Conservation (phyloP, 106 monocot genomes). For the Platanthera guangdongensis region DNA sequence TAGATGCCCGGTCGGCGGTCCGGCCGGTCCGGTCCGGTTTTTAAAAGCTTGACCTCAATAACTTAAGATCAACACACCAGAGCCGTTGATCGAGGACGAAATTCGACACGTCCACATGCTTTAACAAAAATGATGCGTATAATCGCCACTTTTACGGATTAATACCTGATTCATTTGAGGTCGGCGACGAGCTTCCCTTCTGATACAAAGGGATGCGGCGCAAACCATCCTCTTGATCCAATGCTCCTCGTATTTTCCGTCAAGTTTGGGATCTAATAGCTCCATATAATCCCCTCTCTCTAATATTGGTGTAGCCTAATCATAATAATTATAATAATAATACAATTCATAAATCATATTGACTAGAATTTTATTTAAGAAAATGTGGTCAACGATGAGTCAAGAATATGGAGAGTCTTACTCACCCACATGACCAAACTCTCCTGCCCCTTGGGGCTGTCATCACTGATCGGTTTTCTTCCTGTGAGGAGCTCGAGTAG, state of each 20-base stretch:
- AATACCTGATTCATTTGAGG: slow-evolving; percentile 66
- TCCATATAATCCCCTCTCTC: slow-evolving; percentile 45
- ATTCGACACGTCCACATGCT: no score
- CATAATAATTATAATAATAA: not conserved
- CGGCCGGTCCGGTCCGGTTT: no score
- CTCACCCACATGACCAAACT: slow-evolving; percentile 90
- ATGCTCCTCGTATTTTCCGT: slow-evolving; percentile 36
- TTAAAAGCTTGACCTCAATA: no score
- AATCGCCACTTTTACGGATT: not conserved
- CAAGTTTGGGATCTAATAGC: slow-evolving; percentile 55
- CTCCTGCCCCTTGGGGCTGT: slow-evolving; percentile 51
- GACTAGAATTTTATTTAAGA: not conserved
- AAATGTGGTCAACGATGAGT: no score
- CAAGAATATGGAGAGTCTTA: not conserved
- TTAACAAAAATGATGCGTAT: no score
- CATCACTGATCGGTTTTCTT: slow-evolving; percentile 57
- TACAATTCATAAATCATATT: not conserved
- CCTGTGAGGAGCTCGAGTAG: slow-evolving; percentile 79
- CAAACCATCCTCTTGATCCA: slow-evolving; percentile 50
- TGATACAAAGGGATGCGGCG: slow-evolving; percentile 67
- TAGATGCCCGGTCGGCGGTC: no score
- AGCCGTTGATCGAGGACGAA: no score
- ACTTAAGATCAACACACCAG: no score
- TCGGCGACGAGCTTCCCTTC: slow-evolving; percentile 52
- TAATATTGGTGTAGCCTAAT: slow-evolving; percentile 57